A percentile compares a stretch with the other conserved stretches of the same genome.
Evolutionary conservation across 495 filamentous ascomycete genomes (phyloP).

Genomic region (Paragyromitra xinjiangensis): DNA sequence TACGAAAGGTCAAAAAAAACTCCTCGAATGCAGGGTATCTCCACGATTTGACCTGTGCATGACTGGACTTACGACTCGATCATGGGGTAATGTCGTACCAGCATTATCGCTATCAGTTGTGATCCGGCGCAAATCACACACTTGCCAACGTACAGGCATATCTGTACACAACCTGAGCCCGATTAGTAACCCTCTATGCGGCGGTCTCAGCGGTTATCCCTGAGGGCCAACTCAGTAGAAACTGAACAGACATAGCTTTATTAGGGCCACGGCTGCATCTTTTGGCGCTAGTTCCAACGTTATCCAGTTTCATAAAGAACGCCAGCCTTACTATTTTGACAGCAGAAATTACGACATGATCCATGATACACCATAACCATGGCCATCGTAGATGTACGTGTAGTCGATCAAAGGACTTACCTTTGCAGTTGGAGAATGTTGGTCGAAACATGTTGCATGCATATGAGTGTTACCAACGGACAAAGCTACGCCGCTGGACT

Average conservation of each 20-base stretch:
- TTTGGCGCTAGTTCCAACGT: neutral
- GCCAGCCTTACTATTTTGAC: slow-evolving; percentile 2
- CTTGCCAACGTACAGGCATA: neutral
- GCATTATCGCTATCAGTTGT: neutral
- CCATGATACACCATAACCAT: too few species aligned
- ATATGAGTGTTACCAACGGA: too few species aligned
- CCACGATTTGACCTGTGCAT: neutral
- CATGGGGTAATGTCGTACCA: neutral
- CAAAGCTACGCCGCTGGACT: neutral
- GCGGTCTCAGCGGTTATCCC: neutral
- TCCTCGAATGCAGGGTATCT: neutral
- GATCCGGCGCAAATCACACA: neutral
- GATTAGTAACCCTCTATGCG: neutral
- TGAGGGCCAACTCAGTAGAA: neutral
- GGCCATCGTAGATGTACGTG: neutral
- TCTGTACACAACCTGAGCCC: neutral
- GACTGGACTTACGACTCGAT: neutral
- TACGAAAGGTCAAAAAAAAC: neutral
- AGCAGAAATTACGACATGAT: neutral
- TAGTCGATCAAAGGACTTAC: neutral
- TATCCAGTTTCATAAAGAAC: neutral
- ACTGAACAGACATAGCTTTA: neutral
- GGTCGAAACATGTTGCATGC: neutral
- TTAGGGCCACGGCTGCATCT: neutral
- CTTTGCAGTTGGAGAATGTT: neutral